Conservation (phyloP, 2,329 filamentous ascomycete genomes). For the Nemania diffusa region DNA sequence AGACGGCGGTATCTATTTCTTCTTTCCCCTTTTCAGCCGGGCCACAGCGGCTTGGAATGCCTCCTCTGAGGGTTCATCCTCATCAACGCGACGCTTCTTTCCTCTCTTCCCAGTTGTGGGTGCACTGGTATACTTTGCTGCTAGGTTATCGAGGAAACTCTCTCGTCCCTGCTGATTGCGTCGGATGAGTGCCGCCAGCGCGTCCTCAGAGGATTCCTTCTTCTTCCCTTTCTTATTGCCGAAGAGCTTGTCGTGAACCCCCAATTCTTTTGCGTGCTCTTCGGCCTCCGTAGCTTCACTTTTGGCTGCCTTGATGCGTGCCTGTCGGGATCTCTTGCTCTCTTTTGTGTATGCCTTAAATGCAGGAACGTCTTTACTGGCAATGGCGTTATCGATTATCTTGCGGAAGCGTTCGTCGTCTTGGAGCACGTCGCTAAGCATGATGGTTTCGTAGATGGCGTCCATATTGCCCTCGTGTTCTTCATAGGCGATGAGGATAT, state of each 20-base stretch:
- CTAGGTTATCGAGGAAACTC: conserved; percentile 76
- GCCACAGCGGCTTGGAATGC: conserved; percentile 68
- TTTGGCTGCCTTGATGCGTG: conserved; percentile 69
- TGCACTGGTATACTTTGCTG: conserved; percentile 75
- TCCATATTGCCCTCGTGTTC: conserved; percentile 79
- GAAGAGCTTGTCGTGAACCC: conserved; percentile 76
- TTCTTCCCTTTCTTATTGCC: conserved; percentile 58
- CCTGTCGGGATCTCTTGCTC: conserved; percentile 70
- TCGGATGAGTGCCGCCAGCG: conserved; percentile 78
- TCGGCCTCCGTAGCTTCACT: conserved; percentile 78
- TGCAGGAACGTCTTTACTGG: conserved; percentile 70
- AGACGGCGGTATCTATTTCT: conserved; percentile 26
- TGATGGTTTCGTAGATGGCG: conserved; percentile 80
- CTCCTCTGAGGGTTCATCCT: conserved; percentile 72
- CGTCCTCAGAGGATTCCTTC: conserved; percentile 59
- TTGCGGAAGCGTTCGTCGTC: conserved; percentile 86
- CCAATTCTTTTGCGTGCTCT: conserved; percentile 78
- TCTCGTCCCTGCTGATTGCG: conserved; percentile 72
- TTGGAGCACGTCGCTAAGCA: conserved; percentile 83
- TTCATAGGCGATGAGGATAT: conserved; percentile 81
- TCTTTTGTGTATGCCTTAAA: conserved; percentile 79
- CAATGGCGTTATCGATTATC: conserved; percentile 85
- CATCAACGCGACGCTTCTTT: conserved; percentile 63
- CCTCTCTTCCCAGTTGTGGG: conserved; percentile 59
- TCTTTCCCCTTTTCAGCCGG: conserved; percentile 54